Percentiles rank a stretch among this genome's conserved stretches.
Evolutionary conservation across 768 basidiomycete genomes (phyloP).

Genomic region (Tephrocybe sp.): DNA sequence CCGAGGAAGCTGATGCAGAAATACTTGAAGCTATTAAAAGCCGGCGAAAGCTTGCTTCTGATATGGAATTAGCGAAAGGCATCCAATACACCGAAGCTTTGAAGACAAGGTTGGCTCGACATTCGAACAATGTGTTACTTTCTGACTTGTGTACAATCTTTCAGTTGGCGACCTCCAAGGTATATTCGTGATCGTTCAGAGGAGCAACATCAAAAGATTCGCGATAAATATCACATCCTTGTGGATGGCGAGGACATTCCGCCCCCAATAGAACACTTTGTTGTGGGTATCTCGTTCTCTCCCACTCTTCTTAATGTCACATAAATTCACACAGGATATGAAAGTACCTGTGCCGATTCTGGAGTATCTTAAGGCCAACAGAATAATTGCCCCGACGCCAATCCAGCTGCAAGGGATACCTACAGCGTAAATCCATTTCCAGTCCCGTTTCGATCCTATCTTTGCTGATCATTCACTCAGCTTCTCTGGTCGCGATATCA

Average conservation of each 20-base stretch:
- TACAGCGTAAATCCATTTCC: conserved; percentile 59
- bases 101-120: conserved; percentile 61
- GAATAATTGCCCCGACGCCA: conserved; percentile 86
- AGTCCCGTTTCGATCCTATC: conserved; percentile 5
- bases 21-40: conserved; percentile 91
- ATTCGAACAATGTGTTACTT: not conserved
- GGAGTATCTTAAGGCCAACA: conserved; percentile 79
- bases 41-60: conserved; percentile 88
- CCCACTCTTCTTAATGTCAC: conserved; percentile 8
- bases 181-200: conserved; percentile 73
- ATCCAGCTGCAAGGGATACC: conserved; percentile 98
- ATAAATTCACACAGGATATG: conserved; percentile 73
- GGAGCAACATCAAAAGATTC: conserved; percentile 69
- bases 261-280: conserved; percentile 89
- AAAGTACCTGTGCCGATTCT: conserved; percentile 91
- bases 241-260: conserved; percentile 94
- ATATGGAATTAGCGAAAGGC: conserved; percentile 90
- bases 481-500: conserved; percentile 95
- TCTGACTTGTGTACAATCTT: not conserved
- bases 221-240: conserved; percentile 92
- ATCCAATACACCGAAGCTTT: conserved; percentile 88
- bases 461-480: conserved; percentile 38
- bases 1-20: conserved; percentile 86
- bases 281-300: conserved; percentile 37
- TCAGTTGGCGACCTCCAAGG: conserved; percentile 85